Evolutionary conservation across 2,329 filamentous ascomycete species (phyloP).

Genomic region (Nakataea oryzae): DNA sequence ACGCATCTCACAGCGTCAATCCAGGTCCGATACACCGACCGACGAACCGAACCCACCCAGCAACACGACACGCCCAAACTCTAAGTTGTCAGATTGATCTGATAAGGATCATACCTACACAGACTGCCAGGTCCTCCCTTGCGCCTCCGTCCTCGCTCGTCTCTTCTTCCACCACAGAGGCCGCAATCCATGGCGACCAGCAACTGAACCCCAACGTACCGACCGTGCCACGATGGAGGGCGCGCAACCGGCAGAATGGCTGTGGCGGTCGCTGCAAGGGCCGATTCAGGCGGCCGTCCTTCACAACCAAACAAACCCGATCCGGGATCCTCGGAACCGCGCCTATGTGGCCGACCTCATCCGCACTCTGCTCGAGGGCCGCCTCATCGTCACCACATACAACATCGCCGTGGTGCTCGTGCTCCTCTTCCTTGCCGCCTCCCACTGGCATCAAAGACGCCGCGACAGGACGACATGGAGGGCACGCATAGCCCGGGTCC

Average conservation of each 20-base stretch:
- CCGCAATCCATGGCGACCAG: neutral
- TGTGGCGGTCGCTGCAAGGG: neutral
- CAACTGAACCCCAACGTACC: neutral
- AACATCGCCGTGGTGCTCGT: constrained; percentile 20
- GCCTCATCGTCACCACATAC: constrained; percentile 20
- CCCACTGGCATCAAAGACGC: constrained; percentile 15
- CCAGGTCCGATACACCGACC: neutral
- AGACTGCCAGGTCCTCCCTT: too few species aligned
- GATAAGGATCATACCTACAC: neutral
- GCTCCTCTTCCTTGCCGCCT: constrained; percentile 16
- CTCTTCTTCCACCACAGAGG: neutral
- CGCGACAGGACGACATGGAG: constrained; percentile 14
- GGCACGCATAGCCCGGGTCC: constrained; percentile 9
- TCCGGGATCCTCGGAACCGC: neutral
- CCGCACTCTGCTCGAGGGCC: constrained; percentile 11
- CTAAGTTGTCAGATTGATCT: neutral
- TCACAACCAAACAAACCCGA: neutral
- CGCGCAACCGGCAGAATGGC: neutral
- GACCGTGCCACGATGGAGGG: neutral
- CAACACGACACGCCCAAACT: neutral
- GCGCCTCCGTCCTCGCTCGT: neutral
- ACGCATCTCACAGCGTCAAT: too few species aligned
- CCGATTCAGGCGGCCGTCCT: neutral
- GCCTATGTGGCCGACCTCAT: constrained; percentile 3
- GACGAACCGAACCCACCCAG: too few species aligned